Conservation (phyloP, 352 stramenopile genomes). For the Phytophthora megakarya region DNA sequence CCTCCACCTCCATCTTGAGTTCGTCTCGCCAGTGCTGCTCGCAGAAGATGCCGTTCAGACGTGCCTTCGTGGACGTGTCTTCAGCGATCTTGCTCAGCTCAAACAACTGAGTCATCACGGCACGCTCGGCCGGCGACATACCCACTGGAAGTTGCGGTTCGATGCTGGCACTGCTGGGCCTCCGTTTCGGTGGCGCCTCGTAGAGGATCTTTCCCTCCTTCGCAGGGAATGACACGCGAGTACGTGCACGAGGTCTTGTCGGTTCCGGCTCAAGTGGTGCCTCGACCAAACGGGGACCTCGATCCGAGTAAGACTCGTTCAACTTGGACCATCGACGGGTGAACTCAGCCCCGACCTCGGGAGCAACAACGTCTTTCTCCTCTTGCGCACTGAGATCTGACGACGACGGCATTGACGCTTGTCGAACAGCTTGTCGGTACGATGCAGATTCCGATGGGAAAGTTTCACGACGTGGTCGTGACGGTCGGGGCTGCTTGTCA, state of each 20-base stretch:
- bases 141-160: slow-evolving; percentile 12
- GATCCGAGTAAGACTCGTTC: slow-evolving; percentile 21
- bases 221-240: slow-evolving; percentile 20
- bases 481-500: background rate
- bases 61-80: slow-evolving; percentile 51
- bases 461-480: slow-evolving; percentile 8
- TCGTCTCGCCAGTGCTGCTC: slow-evolving; percentile 38
- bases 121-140: slow-evolving; percentile 19
- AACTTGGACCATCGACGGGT: too few relatives aligned
- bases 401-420: slow-evolving; percentile 16
- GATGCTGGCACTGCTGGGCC: background rate
- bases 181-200: slow-evolving; percentile 13
- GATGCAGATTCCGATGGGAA: slow-evolving; percentile 5
- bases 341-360: background rate
- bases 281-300: background rate
- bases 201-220: slow-evolving; percentile 8
- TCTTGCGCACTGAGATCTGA: slow-evolving; percentile 16
- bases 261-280: too few relatives aligned
- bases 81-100: slow-evolving; percentile 58
- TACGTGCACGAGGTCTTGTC: slow-evolving; percentile 15
- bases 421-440: background rate
- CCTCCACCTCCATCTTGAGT: slow-evolving; percentile 35
- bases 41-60: slow-evolving; percentile 57
- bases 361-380: slow-evolving; percentile 10
- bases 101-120: slow-evolving; percentile 41